These are phyloP conservation scores for Lobosporangium transversale DNA, from an alignment of 192 early-diverging fungal species.

Conservation along the genomic window DNA sequence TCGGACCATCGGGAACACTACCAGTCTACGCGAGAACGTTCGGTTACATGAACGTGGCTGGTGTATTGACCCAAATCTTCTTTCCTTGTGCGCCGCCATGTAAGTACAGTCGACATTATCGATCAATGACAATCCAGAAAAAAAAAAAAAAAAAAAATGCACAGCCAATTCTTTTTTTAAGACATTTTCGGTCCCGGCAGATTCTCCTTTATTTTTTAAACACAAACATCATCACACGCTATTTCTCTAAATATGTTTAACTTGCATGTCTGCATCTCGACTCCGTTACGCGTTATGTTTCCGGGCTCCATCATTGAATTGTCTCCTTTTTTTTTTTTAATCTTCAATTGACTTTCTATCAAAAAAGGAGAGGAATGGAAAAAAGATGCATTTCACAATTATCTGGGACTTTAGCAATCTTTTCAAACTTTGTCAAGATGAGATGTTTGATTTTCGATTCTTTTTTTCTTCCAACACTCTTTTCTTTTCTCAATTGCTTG, in stretches of 20 bases:
- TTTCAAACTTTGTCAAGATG: too few relatives aligned
- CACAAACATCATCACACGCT: not conserved
- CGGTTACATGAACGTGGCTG: slow-evolving; percentile 71
- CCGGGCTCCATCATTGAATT: too few relatives aligned
- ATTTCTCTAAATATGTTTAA: too few relatives aligned
- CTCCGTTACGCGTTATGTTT: too few relatives aligned
- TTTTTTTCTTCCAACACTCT: not conserved
- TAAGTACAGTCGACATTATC: slow-evolving; percentile 33
- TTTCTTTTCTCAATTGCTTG: not conserved
- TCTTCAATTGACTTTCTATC: too few relatives aligned
- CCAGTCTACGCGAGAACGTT: slow-evolving; percentile 66
- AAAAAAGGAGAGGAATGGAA: too few relatives aligned
- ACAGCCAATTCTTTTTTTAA: not conserved
- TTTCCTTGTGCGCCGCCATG: slow-evolving; percentile 75
- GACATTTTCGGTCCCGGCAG: not conserved
- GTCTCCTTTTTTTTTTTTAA: too few relatives aligned
- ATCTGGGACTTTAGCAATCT: too few relatives aligned
- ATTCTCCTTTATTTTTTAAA: not conserved
- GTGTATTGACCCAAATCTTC: slow-evolving; percentile 72
- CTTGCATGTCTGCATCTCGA: too few relatives aligned
- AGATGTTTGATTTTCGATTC: too few relatives aligned
- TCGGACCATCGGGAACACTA: slow-evolving; percentile 59
- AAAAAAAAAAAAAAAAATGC: too few relatives aligned
- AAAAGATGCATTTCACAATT: not conserved
- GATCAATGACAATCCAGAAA: not conserved